A percentile compares a stretch with the other conserved stretches of the same genome.
Conservation (phyloP, 2,329 filamentous ascomycete genomes). For the Alternaria solani region DNA sequence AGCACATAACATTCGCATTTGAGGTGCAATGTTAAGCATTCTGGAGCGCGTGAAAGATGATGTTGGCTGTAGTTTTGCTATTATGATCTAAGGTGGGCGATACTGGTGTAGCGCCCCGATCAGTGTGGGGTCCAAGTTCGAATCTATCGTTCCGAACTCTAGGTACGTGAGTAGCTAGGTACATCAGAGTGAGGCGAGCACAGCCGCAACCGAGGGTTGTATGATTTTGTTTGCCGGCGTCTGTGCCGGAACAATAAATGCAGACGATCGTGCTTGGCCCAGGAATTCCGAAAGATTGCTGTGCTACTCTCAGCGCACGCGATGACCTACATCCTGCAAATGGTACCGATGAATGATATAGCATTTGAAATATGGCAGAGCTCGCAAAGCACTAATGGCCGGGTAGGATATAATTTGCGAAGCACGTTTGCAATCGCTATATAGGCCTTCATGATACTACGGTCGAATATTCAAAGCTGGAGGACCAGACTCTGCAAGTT, state of each 20-base stretch:
- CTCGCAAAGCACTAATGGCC: neutral
- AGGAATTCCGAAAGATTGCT: neutral
- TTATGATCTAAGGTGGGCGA: neutral
- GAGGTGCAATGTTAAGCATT: neutral
- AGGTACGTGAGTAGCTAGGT: neutral
- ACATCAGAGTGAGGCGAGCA: slow-evolving; percentile 8
- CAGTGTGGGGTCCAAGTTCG: neutral
- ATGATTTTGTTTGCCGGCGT: slow-evolving; percentile 22
- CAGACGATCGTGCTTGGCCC: neutral
- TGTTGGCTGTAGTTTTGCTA: neutral
- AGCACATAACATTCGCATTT: neutral
- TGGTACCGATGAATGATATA: neutral
- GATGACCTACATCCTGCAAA: neutral
- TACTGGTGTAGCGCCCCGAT: neutral
- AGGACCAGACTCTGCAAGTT: neutral
- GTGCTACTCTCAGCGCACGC: neutral
- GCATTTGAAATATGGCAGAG: neutral
- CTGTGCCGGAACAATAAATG: slow-evolving; percentile 24
- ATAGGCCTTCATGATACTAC: neutral
- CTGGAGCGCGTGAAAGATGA: neutral
- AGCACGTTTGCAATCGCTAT: neutral
- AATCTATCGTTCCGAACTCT: neutral
- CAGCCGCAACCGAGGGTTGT: neutral
- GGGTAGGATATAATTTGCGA: neutral
- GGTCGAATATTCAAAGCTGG: neutral